Evolutionary conservation across 441 rosid species (phyloP).

Genomic region (Metrosideros polymorpha): DNA sequence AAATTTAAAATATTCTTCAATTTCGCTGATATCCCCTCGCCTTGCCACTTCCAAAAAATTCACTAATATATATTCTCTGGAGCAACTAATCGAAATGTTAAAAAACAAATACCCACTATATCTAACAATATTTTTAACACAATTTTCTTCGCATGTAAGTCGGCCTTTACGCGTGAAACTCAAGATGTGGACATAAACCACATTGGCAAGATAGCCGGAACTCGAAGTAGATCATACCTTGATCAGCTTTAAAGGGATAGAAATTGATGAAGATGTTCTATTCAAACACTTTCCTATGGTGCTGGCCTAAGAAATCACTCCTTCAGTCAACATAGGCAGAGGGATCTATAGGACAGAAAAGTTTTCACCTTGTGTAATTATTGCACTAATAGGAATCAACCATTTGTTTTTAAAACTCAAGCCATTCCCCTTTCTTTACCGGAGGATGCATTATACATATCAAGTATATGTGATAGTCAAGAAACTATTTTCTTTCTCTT

Average conservation of each 20-base stretch:
- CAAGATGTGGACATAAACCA: neutral
- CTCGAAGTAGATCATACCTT: neutral
- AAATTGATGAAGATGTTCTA: neutral
- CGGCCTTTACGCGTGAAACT: neutral
- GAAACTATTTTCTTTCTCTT: neutral
- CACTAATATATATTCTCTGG: neutral
- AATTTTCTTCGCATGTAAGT: neutral
- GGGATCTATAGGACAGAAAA: neutral
- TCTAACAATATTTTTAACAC: neutral
- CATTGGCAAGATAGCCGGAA: neutral
- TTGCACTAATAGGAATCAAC: neutral
- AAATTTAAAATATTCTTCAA: neutral
- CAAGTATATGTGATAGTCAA: neutral
- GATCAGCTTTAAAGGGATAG: neutral
- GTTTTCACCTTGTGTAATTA: neutral
- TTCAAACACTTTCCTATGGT: neutral
- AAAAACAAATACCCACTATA: neutral
- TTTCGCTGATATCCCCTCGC: neutral
- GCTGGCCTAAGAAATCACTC: neutral
- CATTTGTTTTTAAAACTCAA: neutral
- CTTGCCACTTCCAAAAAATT: neutral
- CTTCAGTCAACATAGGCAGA: neutral
- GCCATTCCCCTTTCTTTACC: neutral
- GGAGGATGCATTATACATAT: neutral
- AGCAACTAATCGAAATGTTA: neutral